Evolutionary conservation across 345 rosid species (phyloP), one percentile per base, ranked within the genome.

Genomic region (Eucalyptus guilfoylei): DNA sequence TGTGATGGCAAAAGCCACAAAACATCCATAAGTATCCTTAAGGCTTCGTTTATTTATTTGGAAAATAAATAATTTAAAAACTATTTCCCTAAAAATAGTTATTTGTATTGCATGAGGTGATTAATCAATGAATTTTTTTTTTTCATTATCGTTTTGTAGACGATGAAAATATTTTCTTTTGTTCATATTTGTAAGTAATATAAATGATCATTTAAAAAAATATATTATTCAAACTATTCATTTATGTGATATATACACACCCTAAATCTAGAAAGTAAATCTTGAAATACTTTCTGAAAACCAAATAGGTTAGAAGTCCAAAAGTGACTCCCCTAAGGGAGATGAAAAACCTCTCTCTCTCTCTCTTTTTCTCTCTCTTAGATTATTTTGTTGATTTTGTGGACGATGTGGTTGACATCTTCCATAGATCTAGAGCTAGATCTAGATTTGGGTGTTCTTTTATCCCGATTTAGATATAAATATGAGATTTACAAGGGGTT

Each of bases 291-390:
- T 55, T 55, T 10, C 2, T 55, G 0, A 55, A 55, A 55, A 10
- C 6, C 62, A 55, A 55, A 55, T 0, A 10, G 30, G 62, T 23
- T 55, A 21, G 11, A 52, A 3, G 58, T 19, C 58, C 58, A 52
- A 52, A 52, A 52, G 0, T 8, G 2, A 21, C 24, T 52, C 0
- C 26, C 58, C 11, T 8, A 21, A 21, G 5, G 26, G 30, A 24
- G 30, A 55, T 55, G 1, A 23, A 23, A 6, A 55, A 55, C 13
- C 12, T 28, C 69, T 6, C 69, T 58, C n/a, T 60, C 67, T 9
- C 60, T 21, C 30, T 9, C 28, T 23, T 12, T 26, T 21, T 16
- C 54, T 50, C 23, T 0, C 30, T 58, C 4, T 11, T 10, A 26
- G n/a, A 26, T 12, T 58, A 4, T 58, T 58, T 58, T 58, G 64